phyloP scores from a whole-genome alignment of 495 filamentous ascomycete species.

The Hypomontagnella monticulosa region DNA sequence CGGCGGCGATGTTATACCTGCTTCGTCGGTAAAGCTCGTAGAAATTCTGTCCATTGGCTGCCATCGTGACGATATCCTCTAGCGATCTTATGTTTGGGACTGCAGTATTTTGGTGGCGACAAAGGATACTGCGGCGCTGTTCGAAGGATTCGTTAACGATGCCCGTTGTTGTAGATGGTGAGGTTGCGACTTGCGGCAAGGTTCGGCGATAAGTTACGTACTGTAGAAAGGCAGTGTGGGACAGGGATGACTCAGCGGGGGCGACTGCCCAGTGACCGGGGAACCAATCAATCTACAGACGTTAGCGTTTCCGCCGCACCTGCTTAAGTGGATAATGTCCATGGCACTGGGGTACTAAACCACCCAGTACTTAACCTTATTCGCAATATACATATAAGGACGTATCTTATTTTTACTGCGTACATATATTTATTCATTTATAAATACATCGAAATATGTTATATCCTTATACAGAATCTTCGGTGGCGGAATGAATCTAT shows the following conservation, averaged over 20 bases:
- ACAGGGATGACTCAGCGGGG: constrained; percentile 7
- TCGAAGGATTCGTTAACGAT: neutral
- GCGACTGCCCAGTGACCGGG: neutral
- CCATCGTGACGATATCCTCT: constrained; percentile 33
- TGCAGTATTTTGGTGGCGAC: constrained; percentile 1
- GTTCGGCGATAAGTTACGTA: constrained; percentile 18
- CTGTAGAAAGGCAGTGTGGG: neutral
- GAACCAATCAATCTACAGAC: no score
- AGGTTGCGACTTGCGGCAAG: neutral
- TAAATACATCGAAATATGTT: no score
- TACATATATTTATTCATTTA: no score
- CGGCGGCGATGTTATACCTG: constrained; percentile 70
- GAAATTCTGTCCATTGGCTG: constrained; percentile 62
- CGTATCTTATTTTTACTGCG: no score
- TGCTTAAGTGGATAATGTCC: no score
- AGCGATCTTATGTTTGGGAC: neutral
- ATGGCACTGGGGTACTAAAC: no score
- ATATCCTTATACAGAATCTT: no score
- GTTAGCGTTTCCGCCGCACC: no score
- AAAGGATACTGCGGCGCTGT: neutral
- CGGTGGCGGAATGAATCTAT: no score
- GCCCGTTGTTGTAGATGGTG: constrained; percentile 28
- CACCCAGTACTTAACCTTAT: no score
- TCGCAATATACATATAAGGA: no score
- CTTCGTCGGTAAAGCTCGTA: constrained; percentile 98